Evolutionary conservation across 495 filamentous ascomycete genomes (phyloP).

Genomic region (Annulohypoxylon bovei): DNA sequence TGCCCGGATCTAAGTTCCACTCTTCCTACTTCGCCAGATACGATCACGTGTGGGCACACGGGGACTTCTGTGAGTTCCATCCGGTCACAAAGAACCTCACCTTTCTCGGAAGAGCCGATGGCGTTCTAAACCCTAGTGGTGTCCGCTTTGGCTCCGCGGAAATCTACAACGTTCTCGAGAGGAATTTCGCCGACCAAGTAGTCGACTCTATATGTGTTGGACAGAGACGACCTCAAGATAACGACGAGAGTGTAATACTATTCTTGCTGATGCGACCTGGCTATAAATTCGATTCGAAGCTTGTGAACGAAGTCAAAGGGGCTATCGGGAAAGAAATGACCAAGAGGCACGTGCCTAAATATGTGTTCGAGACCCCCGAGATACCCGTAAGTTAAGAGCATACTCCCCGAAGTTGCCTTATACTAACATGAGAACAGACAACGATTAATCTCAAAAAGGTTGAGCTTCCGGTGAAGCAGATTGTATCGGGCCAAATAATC

Average conservation of each 20-base stretch:
- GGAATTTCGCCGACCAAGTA: constrained; percentile 67
- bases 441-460: constrained; percentile 90
- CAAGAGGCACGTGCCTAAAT: constrained; percentile 78
- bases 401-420: not conserved
- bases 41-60: constrained; percentile 80
- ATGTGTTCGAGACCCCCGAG: constrained; percentile 79
- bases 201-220: constrained; percentile 79
- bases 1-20: constrained; percentile 67
- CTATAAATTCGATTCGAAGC: constrained; percentile 58
- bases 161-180: constrained; percentile 79
- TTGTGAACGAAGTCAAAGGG: constrained; percentile 69
- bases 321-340: constrained; percentile 71
- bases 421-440: constrained; percentile 58
- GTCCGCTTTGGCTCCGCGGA: constrained; percentile 89
- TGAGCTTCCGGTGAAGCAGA: constrained; percentile 85
- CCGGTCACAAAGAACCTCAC: constrained; percentile 70
- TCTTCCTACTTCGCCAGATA: constrained; percentile 78
- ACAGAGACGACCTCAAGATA: constrained; percentile 72
- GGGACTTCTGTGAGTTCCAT: constrained; percentile 78
- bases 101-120: constrained; percentile 86
- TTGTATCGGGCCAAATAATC: constrained; percentile 77
- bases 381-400: constrained; percentile 71
- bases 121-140: constrained; percentile 87
- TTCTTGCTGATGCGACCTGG: constrained; percentile 78
- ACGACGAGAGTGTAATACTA: constrained; percentile 78